phyloP scores from a whole-genome alignment of 2,329 filamentous ascomycete genomes.

The Zasmidium cellare region DNA sequence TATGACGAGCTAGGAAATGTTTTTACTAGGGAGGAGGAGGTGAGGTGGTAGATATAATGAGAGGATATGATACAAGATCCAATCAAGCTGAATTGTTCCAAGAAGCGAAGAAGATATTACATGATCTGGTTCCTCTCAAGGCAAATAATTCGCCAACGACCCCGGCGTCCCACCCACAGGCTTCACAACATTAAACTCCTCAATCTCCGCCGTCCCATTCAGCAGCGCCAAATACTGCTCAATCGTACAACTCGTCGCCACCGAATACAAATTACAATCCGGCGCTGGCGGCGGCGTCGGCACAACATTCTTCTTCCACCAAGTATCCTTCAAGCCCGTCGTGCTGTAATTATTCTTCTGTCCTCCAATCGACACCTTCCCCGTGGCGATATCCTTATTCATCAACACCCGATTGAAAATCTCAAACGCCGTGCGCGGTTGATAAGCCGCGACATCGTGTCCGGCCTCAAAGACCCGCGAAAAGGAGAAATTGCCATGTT shows the following conservation, averaged over 20 bases:
- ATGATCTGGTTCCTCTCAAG: too few species aligned
- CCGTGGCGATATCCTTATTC: conserved; percentile 57
- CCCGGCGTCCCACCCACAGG: conserved; percentile 5
- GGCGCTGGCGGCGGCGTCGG: conserved; percentile 38
- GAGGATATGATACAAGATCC: background rate
- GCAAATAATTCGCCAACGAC: background rate
- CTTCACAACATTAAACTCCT: conserved; percentile 45
- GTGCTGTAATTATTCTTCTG: conserved; percentile 42
- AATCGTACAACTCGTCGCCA: conserved; percentile 43
- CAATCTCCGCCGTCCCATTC: conserved; percentile 48
- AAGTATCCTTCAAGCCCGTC: conserved; percentile 39
- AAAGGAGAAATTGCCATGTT: conserved; percentile 38
- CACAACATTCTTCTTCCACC: conserved; percentile 47
- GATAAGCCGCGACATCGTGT: conserved; percentile 41
- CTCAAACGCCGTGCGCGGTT: conserved; percentile 55
- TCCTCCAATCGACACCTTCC: conserved; percentile 43
- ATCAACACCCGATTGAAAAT: conserved; percentile 56
- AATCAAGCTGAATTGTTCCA: too few species aligned
- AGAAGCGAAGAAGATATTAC: too few species aligned
- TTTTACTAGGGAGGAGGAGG: background rate
- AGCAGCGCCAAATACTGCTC: conserved; percentile 45
- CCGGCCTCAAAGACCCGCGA: conserved; percentile 36
- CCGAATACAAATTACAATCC: conserved; percentile 47
- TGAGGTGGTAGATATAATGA: background rate
- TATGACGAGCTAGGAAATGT: background rate